Evolutionary conservation across 2,329 filamentous ascomycete species (phyloP), one percentile per base, ranked within the genome.

Genomic region (Elsinoe batatas): DNA sequence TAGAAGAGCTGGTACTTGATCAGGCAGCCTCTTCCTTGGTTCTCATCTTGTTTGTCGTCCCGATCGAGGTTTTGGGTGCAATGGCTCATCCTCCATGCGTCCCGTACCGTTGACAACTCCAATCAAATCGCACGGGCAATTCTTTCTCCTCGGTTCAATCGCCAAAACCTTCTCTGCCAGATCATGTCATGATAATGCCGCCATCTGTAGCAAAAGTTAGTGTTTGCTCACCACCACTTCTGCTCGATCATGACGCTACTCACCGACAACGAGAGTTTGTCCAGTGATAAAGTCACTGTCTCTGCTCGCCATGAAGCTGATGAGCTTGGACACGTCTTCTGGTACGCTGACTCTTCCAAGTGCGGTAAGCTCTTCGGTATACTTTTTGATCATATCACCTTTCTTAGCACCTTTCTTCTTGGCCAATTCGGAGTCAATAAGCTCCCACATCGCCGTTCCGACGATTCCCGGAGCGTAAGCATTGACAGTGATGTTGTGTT

Each of bases 381-480:
- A 79, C 62, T 79, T 79, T 64, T 76, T 75, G 56, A 83, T 78
- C 12, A 65, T 69, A 15, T 68, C 68, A 7, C 68, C 68, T 53
- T 68, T 61, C 36, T 54, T 53, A 30, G 57, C 69, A 0, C 78
- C 81, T 1, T 68, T 72, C 56, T 74, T 73, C 64, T 78, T 73
- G 0, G 76, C 79, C 32, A 84, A 59, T 57, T 77, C 77, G 59
- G 79, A 77, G 58, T 86, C 84, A 54, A 87, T 85, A 1, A 80
- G 64, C 44, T 85, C 82, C 83, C 83, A 87, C 82, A 86, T 86
- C 0, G 74, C 71, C 0, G 82, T 85, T 0, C 77, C 81, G 0
- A 87, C 81, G 47, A 87, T 84, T 0, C 84, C 84, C 0, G 83
- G 83, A 0, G 81, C 82, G 62, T 85, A 86, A 0, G 78, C 77